Base-by-base conservation (phyloP, 2,329 filamentous ascomycete species). In the Trichophyton schoenleinii region DNA sequence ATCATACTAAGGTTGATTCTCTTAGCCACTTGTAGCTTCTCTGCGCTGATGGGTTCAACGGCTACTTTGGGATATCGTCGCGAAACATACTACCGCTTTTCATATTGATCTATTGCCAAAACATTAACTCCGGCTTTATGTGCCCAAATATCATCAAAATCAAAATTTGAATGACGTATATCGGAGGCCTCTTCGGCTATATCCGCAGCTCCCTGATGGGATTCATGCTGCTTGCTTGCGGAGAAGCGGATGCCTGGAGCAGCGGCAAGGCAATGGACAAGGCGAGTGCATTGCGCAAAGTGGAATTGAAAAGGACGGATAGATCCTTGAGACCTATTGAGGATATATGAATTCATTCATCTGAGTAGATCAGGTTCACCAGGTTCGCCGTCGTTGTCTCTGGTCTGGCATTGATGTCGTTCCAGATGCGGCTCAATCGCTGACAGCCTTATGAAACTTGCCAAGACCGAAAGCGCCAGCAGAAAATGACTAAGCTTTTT, bases 51-150 rank as follows among this genome's bases (percentile, higher is more conserved):
- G 36, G 36, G 5, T 42, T 42, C 6, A 42, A 42, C 28, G 41
- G 28, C 28, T 25, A 15, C 8, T 20, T 20, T 36, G 8, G 22
- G 15, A 20, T 36, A 63, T 22, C 48, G 55, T 38, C 8, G 57
- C 48, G 44, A 34, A 46, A 68, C 72, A 42, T 74, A 87, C 85
- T 88, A 85, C 70, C 85, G 80, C 2, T 88, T 89, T 64, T 94
- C 88, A 69, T 94, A 90, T 58, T 85, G 83, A 69, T 96, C 91
- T 44, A 96, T 81, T 0, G 87, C 85, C 46, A 96, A 77, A 44
- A 87, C 84, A 69, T 87, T 94, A 42, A 91, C 88, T 13, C 91
- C 91, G 3, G 88, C 83, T 60, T 83, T 81, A 73, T 96, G 91
- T 0, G 90, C 88, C 55, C 68, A 66, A 9, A 70, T 61, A 9